Evolutionary conservation across 495 filamentous ascomycete species (phyloP).

Genomic region (Aspergillus indologenus): DNA sequence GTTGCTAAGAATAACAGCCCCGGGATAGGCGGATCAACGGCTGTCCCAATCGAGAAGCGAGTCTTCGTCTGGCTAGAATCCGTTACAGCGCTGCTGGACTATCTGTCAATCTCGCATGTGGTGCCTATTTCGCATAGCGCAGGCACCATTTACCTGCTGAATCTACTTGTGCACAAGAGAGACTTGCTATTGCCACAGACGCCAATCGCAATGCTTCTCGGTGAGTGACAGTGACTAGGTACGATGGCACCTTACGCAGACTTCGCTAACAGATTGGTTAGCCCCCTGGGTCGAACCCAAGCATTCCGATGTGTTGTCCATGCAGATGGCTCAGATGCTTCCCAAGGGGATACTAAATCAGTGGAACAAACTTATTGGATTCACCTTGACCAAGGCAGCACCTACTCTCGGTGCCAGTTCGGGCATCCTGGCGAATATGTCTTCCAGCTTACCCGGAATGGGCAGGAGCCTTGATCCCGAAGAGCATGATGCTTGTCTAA

Average conservation of each 20-base stretch:
- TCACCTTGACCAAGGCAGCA: not conserved
- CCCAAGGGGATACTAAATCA: not conserved
- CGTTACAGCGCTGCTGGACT: not conserved
- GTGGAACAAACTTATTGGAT: not conserved
- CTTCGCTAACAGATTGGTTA: not conserved
- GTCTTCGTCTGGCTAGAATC: not conserved
- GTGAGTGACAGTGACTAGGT: not conserved
- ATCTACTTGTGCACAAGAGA: not conserved
- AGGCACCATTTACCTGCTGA: not conserved
- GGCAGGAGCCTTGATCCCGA: not conserved
- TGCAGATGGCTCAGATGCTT: conserved; percentile 4
- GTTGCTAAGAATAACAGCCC: not conserved
- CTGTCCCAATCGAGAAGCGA: not conserved
- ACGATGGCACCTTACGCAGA: not conserved
- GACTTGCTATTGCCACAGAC: not conserved
- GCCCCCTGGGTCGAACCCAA: conserved; percentile 4
- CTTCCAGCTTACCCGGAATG: not conserved
- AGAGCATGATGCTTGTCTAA: not conserved
- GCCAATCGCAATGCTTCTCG: not conserved
- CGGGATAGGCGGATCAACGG: not conserved
- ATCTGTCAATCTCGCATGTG: conserved; percentile 1
- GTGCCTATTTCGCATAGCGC: conserved; percentile 1
- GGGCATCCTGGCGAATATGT: not conserved
- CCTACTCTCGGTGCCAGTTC: not conserved
- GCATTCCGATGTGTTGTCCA: not conserved